Evolutionary conservation across 2,329 filamentous ascomycete species (phyloP).

Genomic region (Aspergillus viridinutans): DNA sequence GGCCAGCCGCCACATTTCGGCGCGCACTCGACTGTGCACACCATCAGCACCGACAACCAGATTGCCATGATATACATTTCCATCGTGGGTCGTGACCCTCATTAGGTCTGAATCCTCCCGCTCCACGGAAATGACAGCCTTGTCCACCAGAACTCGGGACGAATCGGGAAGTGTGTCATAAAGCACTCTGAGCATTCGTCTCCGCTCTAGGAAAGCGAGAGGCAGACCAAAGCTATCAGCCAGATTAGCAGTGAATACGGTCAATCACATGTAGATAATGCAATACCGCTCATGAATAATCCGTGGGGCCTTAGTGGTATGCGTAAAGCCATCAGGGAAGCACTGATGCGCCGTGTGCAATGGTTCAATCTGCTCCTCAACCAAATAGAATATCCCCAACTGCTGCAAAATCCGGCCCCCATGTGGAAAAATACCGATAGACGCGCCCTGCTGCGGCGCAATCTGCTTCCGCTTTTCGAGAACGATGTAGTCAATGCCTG

Average conservation of each 20-base stretch:
- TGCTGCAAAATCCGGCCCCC: not conserved
- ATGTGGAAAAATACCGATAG: not conserved
- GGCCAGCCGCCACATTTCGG: conserved; percentile 27
- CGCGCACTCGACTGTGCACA: conserved; percentile 35
- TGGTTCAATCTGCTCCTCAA: not conserved
- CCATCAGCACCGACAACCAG: conserved; percentile 43
- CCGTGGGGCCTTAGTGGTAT: not conserved
- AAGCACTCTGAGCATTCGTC: conserved; percentile 16
- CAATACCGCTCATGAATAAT: not conserved
- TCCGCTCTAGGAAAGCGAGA: not conserved
- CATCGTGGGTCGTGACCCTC: conserved; percentile 9
- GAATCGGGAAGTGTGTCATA: conserved; percentile 23
- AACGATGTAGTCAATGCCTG: not conserved
- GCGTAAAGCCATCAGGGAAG: not conserved
- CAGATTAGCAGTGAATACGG: not conserved
- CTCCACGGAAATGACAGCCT: conserved; percentile 10
- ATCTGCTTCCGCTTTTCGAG: not conserved
- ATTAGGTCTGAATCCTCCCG: not conserved
- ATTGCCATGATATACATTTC: conserved; percentile 19
- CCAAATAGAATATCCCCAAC: not conserved
- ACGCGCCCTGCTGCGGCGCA: not conserved
- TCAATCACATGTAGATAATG: no score
- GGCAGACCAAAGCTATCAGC: not conserved
- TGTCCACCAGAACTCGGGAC: conserved; percentile 13
- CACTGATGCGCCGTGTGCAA: not conserved